phyloP scores from a whole-genome alignment of 192 early-diverging fungal species.

The Coemansia sp. region DNA sequence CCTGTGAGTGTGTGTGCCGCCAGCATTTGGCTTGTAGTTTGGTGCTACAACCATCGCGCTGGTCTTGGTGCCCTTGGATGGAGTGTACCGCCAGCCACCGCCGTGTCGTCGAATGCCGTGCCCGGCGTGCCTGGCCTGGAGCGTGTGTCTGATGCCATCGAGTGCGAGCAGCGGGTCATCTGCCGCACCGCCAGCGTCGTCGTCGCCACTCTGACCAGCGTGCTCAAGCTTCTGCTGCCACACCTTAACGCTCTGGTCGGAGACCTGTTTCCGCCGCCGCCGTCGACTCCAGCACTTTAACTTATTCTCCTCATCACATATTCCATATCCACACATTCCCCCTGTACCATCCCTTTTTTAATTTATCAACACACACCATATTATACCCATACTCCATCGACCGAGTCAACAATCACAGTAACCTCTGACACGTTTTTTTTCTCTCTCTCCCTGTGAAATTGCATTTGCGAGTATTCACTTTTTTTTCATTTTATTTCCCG shows the following conservation, averaged over 20 bases:
- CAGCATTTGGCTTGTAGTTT: conserved; percentile 58
- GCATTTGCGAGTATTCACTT: too few relatives aligned
- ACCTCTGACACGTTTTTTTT: too few relatives aligned
- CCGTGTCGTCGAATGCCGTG: conserved; percentile 26
- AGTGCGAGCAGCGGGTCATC: conserved; percentile 55
- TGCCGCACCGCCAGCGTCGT: conserved; percentile 56
- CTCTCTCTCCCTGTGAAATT: too few relatives aligned
- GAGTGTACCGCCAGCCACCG: conserved; percentile 6
- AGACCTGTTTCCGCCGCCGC: too few relatives aligned
- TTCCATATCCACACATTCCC: too few relatives aligned
- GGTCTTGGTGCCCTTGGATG: conserved; percentile 7
- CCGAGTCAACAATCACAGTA: too few relatives aligned
- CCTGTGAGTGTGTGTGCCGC: conserved; percentile 63
- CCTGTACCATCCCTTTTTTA: too few relatives aligned
- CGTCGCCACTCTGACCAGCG: conserved; percentile 58
- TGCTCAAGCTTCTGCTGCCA: conserved; percentile 52
- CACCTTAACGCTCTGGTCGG: conserved; percentile 20
- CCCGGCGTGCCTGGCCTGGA: conserved; percentile 15
- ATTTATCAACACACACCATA: too few relatives aligned
- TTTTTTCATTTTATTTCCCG: too few relatives aligned
- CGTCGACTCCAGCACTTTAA: background rate
- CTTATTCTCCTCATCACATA: too few relatives aligned
- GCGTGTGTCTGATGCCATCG: conserved; percentile 25
- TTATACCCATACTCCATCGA: too few relatives aligned
- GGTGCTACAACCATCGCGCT: conserved; percentile 55